phyloP scores from a whole-genome alignment of 2,329 filamentous ascomycete species.

The Neurospora crassa region DNA sequence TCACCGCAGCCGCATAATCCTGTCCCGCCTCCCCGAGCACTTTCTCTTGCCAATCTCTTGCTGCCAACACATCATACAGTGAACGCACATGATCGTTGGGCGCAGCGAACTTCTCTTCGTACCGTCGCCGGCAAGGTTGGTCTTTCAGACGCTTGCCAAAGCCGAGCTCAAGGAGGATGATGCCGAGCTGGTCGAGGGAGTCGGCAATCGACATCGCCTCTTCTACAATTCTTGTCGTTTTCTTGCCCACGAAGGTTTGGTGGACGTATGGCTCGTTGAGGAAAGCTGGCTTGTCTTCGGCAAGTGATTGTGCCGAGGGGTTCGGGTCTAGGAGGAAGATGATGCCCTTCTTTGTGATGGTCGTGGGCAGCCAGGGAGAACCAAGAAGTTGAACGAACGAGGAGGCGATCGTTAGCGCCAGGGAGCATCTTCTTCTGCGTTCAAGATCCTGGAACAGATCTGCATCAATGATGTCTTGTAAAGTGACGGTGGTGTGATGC shows the following conservation, averaged over 20 bases:
- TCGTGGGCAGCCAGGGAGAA: constrained; percentile 16
- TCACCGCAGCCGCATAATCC: constrained; percentile 9
- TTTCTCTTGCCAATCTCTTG: constrained; percentile 7
- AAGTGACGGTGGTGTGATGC: constrained; percentile 4
- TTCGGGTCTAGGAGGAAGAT: constrained; percentile 6
- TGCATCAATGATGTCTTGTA: constrained; percentile 12
- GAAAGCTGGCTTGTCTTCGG: not conserved
- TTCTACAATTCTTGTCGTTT: no score
- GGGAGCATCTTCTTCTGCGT: constrained; percentile 2
- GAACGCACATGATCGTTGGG: not conserved
- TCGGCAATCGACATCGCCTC: no score
- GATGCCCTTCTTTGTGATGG: constrained; percentile 14
- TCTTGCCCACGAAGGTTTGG: not conserved
- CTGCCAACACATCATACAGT: constrained; percentile 12
- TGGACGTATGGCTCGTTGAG: constrained; percentile 13
- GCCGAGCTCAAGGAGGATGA: constrained; percentile 18
- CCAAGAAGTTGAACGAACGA: constrained; percentile 20
- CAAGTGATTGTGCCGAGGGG: not conserved
- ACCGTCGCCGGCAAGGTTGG: constrained; percentile 3
- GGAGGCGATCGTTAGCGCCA: constrained; percentile 18
- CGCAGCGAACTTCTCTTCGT: not conserved
- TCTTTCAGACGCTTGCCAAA: constrained; percentile 5
- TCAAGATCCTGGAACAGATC: constrained; percentile 4
- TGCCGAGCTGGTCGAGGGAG: constrained; percentile 10
- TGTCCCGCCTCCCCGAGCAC: constrained; percentile 13